Conservation (phyloP, 495 filamentous ascomycete genomes). For the Cudoniella acicularis region DNA sequence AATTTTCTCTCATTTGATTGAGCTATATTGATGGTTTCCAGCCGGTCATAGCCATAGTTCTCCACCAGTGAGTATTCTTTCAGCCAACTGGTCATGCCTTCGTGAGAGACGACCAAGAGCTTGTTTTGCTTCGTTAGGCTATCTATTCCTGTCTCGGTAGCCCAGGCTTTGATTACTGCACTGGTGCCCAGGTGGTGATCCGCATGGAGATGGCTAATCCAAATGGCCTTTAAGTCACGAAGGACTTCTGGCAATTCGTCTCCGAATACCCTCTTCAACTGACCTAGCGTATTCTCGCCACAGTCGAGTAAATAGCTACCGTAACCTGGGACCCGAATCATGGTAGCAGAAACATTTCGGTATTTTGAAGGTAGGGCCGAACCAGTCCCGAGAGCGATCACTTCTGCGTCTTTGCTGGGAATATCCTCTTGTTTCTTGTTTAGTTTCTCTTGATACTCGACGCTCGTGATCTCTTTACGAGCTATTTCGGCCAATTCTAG, state of each 20-base stretch:
- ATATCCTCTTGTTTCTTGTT: constrained; percentile 49
- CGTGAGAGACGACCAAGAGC: constrained; percentile 58
- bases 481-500: constrained; percentile 47
- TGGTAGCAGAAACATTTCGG: constrained; percentile 87
- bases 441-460: constrained; percentile 35
- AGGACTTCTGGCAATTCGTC: constrained; percentile 65
- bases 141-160: constrained; percentile 31
- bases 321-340: constrained; percentile 75
- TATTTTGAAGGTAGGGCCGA: constrained; percentile 87
- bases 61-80: constrained; percentile 75
- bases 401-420: constrained; percentile 68
- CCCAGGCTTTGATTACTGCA: constrained; percentile 76
- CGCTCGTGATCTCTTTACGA: constrained; percentile 34
- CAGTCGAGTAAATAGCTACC: constrained; percentile 87
- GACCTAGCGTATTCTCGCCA: constrained; percentile 92
- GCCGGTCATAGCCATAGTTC: constrained; percentile 61
- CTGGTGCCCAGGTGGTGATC: constrained; percentile 90
- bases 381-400: constrained; percentile 86
- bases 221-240: constrained; percentile 75
- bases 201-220: constrained; percentile 93
- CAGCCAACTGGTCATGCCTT: constrained; percentile 66
- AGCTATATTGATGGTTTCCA: constrained; percentile 19
- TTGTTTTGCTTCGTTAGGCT: constrained; percentile 38
- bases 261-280: constrained; percentile 71
- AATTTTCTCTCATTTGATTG: constrained; percentile 6